Base-by-base conservation (phyloP, 495 filamentous ascomycete genomes). In the Neurospora discreta region DNA sequence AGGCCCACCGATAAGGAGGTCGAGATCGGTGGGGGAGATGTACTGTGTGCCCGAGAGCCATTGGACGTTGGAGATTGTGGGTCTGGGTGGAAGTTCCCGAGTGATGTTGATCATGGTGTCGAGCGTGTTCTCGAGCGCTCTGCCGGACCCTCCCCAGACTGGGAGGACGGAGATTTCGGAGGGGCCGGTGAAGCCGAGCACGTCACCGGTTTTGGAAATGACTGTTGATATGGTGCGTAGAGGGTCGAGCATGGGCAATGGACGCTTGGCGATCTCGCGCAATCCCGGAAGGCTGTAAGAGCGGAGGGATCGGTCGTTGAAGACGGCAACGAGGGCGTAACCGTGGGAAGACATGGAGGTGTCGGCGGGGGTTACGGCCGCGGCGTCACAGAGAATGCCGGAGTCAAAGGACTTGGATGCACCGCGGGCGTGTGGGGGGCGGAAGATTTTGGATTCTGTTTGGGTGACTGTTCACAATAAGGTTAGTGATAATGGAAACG, bases 21-120 rank as follows among this genome's bases (percentile, higher is more conserved):
- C 95, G 82, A 99, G 88, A 78, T 99, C 96, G n/a, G 90, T 84
- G 16, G 93, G 90, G 20, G 92, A 92, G 41, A 99, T 85, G 73
- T 97, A 92, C 80, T 97, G 95, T 15, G 96, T 98, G 2, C 95
- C 96, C 0, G 94, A 90, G 44, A 99, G 93, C 95, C 95, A 99
- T 79, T 97, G 93, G 26, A 99, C 78, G 74, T 95, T 97, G 10
- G 92, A 94, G 67, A 99, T 99, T 1, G 94, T 97, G n/a, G 95
- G 96, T 39, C 95, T 87, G 16, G 92, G 85, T 4, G 95, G 95
- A 18, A 91, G 84, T 16, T 86, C 75, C 16, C 90, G 87, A 72
- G 90, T 83, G 5, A 90, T 87, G 73, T 97, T 97, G 81, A 91
- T 89, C 4, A 98, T 84, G 38, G 83, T 89, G 78, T 98, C 95